A percentile compares a stretch with the other conserved stretches of the same genome.
phyloP scores from a whole-genome alignment of 768 basidiomycete genomes.

The Candolleomyces aberdarensis region DNA sequence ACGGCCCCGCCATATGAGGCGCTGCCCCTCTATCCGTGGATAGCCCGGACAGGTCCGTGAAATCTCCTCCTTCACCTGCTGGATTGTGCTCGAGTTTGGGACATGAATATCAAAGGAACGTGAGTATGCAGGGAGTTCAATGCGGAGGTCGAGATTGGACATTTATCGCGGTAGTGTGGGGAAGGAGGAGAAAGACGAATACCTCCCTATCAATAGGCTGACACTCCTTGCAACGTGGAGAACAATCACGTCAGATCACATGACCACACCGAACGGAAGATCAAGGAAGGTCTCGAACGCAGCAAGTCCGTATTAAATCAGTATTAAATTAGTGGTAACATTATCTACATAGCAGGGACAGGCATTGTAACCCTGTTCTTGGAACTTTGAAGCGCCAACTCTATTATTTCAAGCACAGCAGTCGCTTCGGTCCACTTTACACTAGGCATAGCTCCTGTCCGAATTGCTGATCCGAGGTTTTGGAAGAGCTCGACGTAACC shows the following conservation, averaged over 20 bases:
- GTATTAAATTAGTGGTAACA: neutral
- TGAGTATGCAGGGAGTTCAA: constrained; percentile 76
- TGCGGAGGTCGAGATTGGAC: constrained; percentile 50
- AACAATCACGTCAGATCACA: constrained; percentile 17
- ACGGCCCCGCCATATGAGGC: constrained; percentile 75
- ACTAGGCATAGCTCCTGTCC: constrained; percentile 46
- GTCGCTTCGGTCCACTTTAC: constrained; percentile 77
- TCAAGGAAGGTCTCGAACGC: neutral
- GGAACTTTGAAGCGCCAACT: constrained; percentile 67
- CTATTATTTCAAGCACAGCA: constrained; percentile 72
- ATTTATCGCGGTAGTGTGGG: constrained; percentile 19
- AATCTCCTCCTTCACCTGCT: constrained; percentile 69
- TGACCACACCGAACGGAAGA: constrained; percentile 8
- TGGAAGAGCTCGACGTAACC: constrained; percentile 60
- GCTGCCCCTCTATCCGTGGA: constrained; percentile 68
- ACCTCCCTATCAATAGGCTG: neutral
- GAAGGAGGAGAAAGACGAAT: neutral
- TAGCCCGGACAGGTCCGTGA: constrained; percentile 54
- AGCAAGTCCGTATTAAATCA: neutral
- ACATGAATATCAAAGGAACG: constrained; percentile 62
- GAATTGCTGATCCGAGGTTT: constrained; percentile 63
- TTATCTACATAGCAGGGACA: constrained; percentile 21
- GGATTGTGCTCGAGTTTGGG: constrained; percentile 44
- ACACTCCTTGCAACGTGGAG: constrained; percentile 24
- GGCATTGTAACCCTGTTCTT: constrained; percentile 47